Percentiles rank a stretch among this genome's conserved stretches.
Conservation (phyloP, 257 asterid species). For the Penstemon davidsonii region DNA sequence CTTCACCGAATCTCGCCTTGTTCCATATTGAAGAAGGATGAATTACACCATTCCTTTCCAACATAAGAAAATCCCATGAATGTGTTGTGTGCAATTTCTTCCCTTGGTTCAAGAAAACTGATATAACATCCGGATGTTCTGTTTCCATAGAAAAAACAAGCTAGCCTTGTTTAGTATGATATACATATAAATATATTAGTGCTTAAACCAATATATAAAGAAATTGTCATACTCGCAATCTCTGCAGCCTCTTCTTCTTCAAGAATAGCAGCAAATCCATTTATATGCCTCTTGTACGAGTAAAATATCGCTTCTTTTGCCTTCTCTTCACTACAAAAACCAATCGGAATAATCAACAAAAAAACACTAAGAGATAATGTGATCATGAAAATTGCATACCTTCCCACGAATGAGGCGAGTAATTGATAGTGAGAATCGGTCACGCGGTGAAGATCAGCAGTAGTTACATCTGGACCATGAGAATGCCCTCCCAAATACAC, state of each 20-base stretch:
- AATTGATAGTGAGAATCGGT: constrained; percentile 52
- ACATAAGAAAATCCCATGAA: constrained; percentile 70
- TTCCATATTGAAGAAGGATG: constrained; percentile 50
- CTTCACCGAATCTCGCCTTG: constrained; percentile 58
- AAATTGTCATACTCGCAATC: constrained; percentile 42
- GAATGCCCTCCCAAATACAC: constrained; percentile 87
- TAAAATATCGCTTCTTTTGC: constrained; percentile 63
- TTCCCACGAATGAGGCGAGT: constrained; percentile 62
- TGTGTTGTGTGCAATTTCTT: constrained; percentile 69
- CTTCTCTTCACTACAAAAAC: constrained; percentile 41
- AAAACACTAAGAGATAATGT: too few species aligned
- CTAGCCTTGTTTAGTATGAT: not conserved
- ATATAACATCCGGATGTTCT: constrained; percentile 67
- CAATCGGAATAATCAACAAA: too few species aligned
- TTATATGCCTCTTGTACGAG: constrained; percentile 55
- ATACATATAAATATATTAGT: not conserved
- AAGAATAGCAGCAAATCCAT: constrained; percentile 73
- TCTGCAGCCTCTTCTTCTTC: constrained; percentile 59
- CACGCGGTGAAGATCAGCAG: constrained; percentile 43
- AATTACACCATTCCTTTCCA: constrained; percentile 45
- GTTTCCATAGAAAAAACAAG: not conserved
- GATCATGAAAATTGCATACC: constrained; percentile 31
- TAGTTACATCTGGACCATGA: constrained; percentile 49
- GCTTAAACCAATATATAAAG: not conserved
- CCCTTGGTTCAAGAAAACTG: constrained; percentile 46